Percentiles rank a stretch among this genome's conserved stretches.
Conservation (phyloP, 2,329 filamentous ascomycete genomes). For the Sarocladium brachiariae region DNA sequence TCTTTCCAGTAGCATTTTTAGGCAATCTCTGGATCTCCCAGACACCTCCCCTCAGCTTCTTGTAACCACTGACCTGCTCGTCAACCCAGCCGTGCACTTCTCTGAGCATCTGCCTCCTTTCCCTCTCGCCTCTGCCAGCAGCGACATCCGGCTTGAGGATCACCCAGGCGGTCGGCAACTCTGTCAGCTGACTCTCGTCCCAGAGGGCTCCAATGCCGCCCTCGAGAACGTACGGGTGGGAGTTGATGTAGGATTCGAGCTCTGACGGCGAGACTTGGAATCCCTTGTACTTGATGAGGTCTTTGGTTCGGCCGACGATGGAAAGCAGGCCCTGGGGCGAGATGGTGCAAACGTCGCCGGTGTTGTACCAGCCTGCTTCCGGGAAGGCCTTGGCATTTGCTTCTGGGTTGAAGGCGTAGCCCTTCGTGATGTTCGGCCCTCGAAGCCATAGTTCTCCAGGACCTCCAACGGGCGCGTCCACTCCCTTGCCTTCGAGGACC, state of each 20-base stretch:
- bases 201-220: slow-evolving; percentile 27
- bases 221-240: slow-evolving; percentile 29
- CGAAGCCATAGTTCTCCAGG: slow-evolving; percentile 37
- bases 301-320: slow-evolving; percentile 32
- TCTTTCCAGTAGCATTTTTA: slow-evolving; percentile 31
- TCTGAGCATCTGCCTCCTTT: slow-evolving; percentile 17
- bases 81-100: slow-evolving; percentile 26
- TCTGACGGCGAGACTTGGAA: slow-evolving; percentile 33
- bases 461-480: slow-evolving; percentile 28
- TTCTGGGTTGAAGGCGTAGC: slow-evolving; percentile 34
- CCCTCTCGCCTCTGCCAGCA: slow-evolving; percentile 6
- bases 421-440: slow-evolving; percentile 35
- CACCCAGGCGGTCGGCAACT: slow-evolving; percentile 32
- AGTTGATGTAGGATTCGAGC: slow-evolving; percentile 28
- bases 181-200: slow-evolving; percentile 31
- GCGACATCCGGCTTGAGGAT: slow-evolving; percentile 21
- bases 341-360: slow-evolving; percentile 36
- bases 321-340: slow-evolving; percentile 24
- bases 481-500: slow-evolving; percentile 27
- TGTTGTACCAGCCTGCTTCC: slow-evolving; percentile 34
- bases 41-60: slow-evolving; percentile 32
- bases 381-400: slow-evolving; percentile 31
- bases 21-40: slow-evolving; percentile 26
- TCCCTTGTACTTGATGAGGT: slow-evolving; percentile 36
- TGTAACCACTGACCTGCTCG: slow-evolving; percentile 32